These are phyloP conservation scores for Nicotiana attenuata DNA, from an alignment of 257 asterid species.

Conservation along the genomic window DNA sequence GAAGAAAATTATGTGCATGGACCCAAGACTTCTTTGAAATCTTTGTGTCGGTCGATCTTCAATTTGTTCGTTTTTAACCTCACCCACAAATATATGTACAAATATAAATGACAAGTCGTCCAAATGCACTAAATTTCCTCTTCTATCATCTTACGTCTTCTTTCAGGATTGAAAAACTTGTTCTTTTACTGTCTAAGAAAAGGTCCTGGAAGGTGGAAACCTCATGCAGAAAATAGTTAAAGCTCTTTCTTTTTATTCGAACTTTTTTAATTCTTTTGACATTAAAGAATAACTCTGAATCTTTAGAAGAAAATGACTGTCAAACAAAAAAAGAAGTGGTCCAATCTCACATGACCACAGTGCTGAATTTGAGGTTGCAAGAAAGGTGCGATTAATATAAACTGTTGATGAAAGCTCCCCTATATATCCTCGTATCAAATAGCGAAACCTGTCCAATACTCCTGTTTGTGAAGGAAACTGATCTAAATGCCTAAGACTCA, in stretches of 20 bases:
- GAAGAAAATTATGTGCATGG: constrained; percentile 11
- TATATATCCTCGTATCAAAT: neutral
- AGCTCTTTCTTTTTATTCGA: neutral
- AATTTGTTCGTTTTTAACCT: neutral
- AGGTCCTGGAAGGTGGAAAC: neutral
- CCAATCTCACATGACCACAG: constrained; percentile 9
- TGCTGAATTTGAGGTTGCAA: constrained; percentile 8
- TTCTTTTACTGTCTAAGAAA: neutral
- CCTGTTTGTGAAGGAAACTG: neutral
- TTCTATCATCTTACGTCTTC: neutral
- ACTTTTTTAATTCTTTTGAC: neutral
- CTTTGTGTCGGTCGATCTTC: constrained; percentile 39
- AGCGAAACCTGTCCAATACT: neutral
- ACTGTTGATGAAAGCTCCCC: neutral
- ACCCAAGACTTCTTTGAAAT: constrained; percentile 22
- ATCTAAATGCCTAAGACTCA: neutral
- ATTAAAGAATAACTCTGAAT: neutral
- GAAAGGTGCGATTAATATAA: neutral
- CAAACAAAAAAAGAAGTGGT: constrained; percentile 11
- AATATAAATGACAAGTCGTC: neutral
- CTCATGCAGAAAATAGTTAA: neutral
- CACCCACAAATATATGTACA: neutral
- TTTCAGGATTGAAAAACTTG: constrained; percentile 1
- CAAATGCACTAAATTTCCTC: neutral
- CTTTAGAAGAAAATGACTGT: constrained; percentile 19